phyloP scores from a whole-genome alignment of 768 basidiomycete species.

The Mycena maculata region DNA sequence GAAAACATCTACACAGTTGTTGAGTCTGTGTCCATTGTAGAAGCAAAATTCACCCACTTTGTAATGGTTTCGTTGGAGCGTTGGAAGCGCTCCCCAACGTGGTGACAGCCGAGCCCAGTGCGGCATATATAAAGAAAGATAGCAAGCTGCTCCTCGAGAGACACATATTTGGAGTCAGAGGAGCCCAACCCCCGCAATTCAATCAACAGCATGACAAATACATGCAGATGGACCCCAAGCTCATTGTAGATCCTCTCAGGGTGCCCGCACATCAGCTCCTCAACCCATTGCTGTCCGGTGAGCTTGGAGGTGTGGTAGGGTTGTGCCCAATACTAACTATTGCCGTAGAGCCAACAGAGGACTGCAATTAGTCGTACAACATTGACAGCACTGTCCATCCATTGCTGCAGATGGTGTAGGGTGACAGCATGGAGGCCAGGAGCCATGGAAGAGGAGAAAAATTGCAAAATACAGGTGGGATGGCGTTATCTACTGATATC shows the following conservation, averaged over 20 bases:
- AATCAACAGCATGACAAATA: constrained; percentile 31
- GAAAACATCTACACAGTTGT: constrained; percentile 30
- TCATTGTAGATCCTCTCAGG: constrained; percentile 31
- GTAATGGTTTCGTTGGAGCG: constrained; percentile 37
- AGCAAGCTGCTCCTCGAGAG: constrained; percentile 33
- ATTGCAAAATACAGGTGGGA: no score
- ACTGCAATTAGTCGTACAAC: constrained; percentile 7
- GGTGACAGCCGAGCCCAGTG: constrained; percentile 27
- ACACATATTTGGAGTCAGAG: constrained; percentile 23
- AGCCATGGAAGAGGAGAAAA: background rate
- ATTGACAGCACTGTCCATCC: constrained; percentile 14
- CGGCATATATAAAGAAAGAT: constrained; percentile 34
- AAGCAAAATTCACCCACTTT: constrained; percentile 12
- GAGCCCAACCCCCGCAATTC: constrained; percentile 20
- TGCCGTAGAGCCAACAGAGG: constrained; percentile 9
- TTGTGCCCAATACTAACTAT: constrained; percentile 18
- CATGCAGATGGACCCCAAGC: constrained; percentile 35
- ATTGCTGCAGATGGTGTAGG: constrained; percentile 12
- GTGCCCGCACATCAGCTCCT: constrained; percentile 36
- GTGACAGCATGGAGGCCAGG: background rate
- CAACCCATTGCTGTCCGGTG: constrained; percentile 33
- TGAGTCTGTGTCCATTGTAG: background rate
- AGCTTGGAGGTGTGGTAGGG: constrained; percentile 36
- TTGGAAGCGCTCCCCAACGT: constrained; percentile 40
- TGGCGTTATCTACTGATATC: no score